phyloP scores from a whole-genome alignment of 2,329 filamentous ascomycete species.

The Zasmidium citrigriseum region DNA sequence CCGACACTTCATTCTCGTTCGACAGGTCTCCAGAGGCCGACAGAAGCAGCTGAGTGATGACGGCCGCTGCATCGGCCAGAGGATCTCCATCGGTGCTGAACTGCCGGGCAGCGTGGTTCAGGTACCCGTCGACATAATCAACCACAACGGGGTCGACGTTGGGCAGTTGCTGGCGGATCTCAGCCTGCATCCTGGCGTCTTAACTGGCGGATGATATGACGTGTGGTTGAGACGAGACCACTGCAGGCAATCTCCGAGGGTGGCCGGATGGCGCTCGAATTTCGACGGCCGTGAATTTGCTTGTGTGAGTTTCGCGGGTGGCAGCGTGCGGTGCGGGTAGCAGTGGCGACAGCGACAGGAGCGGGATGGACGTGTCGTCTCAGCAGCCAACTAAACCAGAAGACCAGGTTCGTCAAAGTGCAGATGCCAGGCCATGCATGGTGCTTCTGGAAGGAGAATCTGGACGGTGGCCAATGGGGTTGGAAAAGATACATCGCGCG shows the following conservation, averaged over 20 bases:
- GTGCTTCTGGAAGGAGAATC: not conserved
- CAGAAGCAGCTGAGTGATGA: constrained; percentile 83
- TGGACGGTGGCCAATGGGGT: not conserved
- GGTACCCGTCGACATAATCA: constrained; percentile 69
- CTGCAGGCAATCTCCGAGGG: constrained; percentile 4
- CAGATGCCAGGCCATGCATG: not conserved
- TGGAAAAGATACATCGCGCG: not conserved
- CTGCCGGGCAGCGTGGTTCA: constrained; percentile 86
- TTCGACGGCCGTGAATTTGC: not conserved
- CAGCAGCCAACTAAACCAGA: not conserved
- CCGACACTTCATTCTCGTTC: constrained; percentile 69
- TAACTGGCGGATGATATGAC: constrained; percentile 11
- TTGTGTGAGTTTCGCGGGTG: not conserved
- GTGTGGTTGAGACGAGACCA: constrained; percentile 5
- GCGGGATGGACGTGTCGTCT: not conserved
- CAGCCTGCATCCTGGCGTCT: constrained; percentile 36
- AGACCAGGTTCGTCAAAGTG: not conserved
- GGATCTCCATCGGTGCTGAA: constrained; percentile 79
- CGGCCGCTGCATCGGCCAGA: constrained; percentile 77
- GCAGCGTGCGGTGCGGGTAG: not conserved
- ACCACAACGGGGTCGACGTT: constrained; percentile 40
- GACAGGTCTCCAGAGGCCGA: constrained; percentile 88
- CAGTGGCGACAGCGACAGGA: not conserved
- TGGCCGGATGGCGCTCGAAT: constrained; percentile 8
- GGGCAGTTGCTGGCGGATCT: constrained; percentile 38